These are phyloP conservation scores for Syzygium jambos DNA, from an alignment of 345 rosid species.

Conservation along the genomic window DNA sequence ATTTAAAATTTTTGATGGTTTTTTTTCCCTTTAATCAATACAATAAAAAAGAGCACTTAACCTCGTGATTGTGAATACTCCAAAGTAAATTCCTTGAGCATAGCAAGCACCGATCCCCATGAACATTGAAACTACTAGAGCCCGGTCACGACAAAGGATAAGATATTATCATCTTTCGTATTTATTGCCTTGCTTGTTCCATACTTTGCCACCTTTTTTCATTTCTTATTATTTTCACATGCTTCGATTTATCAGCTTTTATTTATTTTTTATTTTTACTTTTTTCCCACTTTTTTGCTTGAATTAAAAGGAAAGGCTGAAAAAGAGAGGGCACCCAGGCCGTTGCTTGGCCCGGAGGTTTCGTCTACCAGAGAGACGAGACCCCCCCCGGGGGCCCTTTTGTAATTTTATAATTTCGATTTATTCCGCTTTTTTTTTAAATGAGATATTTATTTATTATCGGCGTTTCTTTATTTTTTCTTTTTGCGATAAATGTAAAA, in stretches of 20 bases:
- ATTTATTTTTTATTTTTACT: background rate
- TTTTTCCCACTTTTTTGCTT: slow-evolving; percentile 12
- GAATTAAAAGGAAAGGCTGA: slow-evolving; percentile 37
- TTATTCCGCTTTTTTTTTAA: background rate
- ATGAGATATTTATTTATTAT: background rate
- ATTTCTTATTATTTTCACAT: background rate
- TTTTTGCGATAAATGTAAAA: background rate
- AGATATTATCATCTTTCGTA: background rate
- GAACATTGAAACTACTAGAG: background rate
- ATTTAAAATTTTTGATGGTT: too few species aligned
- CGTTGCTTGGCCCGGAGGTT: slow-evolving; percentile 51
- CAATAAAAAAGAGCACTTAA: background rate
- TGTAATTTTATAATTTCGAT: background rate
- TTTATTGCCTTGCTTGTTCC: background rate
- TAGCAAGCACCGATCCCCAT: background rate
- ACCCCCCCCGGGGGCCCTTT: background rate
- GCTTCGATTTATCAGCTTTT: background rate
- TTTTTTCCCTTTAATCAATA: background rate
- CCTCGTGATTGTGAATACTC: background rate
- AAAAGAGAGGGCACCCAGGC: slow-evolving; percentile 7
- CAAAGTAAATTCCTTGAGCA: background rate
- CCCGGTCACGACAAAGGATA: background rate
- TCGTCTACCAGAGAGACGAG: background rate
- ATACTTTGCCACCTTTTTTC: background rate
- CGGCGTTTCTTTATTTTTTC: background rate